Percentiles rank a stretch among this genome's conserved stretches.
These are phyloP conservation scores for Cryphonectria nitschkei DNA, from an alignment of 2,329 filamentous ascomycete species.

Conservation along the genomic window DNA sequence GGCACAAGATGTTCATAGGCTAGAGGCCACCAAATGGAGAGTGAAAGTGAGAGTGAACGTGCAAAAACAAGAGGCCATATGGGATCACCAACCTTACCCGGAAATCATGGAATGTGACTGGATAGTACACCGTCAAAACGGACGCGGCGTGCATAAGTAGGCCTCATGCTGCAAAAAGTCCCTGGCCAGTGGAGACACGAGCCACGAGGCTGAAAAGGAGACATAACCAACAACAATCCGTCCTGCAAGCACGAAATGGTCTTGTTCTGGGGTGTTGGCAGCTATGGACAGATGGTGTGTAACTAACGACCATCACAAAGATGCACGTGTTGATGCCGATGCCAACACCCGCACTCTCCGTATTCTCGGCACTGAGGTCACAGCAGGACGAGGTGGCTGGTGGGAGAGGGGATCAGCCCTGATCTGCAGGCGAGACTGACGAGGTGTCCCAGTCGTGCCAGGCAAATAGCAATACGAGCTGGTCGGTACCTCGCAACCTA, in stretches of 20 bases:
- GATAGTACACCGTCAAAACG: not conserved
- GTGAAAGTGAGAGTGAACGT: too few relatives aligned
- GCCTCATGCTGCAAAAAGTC: not conserved
- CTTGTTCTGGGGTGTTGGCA: not conserved
- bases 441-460: not conserved
- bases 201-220: not conserved
- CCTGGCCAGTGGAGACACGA: not conserved
- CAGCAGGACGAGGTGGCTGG: slow-evolving; percentile 1
- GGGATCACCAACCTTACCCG: slow-evolving; percentile 7
- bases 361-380: not conserved
- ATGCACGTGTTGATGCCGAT: not conserved
- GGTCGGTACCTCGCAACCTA: not conserved
- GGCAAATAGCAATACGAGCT: not conserved
- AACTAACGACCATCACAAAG: not conserved
- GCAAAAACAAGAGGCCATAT: not conserved
- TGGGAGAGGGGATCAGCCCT: slow-evolving; percentile 3
- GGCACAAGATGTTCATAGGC: not conserved
- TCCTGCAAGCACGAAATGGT: not conserved
- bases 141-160: not conserved
- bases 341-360: not conserved
- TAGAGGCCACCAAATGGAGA: not conserved
- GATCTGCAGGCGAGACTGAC: not conserved
- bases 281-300: not conserved
- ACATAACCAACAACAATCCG: not conserved
- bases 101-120: not conserved